Conservation (phyloP, 2,329 filamentous ascomycete genomes). For the Tolypocladium nubicola region DNA sequence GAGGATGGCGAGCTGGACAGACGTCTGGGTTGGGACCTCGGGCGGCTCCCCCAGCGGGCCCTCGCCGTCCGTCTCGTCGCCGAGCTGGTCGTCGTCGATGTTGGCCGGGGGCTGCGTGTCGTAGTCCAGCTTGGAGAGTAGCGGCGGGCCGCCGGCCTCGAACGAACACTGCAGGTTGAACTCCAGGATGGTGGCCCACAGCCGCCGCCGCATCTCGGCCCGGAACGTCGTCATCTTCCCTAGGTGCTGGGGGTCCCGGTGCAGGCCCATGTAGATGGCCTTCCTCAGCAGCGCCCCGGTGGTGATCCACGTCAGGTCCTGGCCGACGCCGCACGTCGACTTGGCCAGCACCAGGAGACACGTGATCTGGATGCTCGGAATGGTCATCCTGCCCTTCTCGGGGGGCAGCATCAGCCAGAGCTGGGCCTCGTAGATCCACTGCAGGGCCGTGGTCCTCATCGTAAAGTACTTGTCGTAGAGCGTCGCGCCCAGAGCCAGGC, state of each 20-base stretch:
- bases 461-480: constrained; percentile 35
- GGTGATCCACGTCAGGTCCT: constrained; percentile 42
- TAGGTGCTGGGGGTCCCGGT: constrained; percentile 43
- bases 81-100: constrained; percentile 39
- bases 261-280: constrained; percentile 48
- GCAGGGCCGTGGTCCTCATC: constrained; percentile 29
- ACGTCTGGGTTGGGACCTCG: constrained; percentile 30
- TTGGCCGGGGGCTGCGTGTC: constrained; percentile 40
- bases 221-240: constrained; percentile 34
- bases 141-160: constrained; percentile 38
- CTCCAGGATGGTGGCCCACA: constrained; percentile 48
- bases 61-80: constrained; percentile 20
- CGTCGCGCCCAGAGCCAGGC: constrained; percentile 39
- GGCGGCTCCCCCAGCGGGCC: constrained; percentile 3
- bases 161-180: constrained; percentile 40
- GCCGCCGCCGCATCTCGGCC: constrained; percentile 41
- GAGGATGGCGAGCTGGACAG: constrained; percentile 35
- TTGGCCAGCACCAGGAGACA: constrained; percentile 40
- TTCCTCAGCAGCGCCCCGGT: constrained; percentile 38
- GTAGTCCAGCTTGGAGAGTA: constrained; percentile 34
- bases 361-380: constrained; percentile 39
- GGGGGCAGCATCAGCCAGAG: constrained; percentile 35
- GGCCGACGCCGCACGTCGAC: constrained; percentile 33
- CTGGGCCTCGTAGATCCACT: constrained; percentile 43
- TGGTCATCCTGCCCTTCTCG: constrained; percentile 37